Evolutionary conservation across 2,329 filamentous ascomycete species (phyloP).

Genomic region (Aspergillus amoenus): DNA sequence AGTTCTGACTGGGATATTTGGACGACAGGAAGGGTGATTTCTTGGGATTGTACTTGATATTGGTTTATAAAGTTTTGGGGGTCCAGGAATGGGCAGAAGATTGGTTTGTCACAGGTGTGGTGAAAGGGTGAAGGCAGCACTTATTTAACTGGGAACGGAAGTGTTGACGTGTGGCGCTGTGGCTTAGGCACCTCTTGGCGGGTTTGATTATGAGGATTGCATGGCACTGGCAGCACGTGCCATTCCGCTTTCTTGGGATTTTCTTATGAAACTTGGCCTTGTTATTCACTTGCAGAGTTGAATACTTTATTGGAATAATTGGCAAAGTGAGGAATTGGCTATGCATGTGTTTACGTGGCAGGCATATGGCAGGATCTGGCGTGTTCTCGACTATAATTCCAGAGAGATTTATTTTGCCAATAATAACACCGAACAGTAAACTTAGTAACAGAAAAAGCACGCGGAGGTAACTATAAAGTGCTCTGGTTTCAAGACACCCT

Average conservation of each 20-base stretch:
- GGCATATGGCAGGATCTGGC: background rate
- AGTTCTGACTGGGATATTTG: background rate
- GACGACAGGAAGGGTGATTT: background rate
- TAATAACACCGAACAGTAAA: constrained; percentile 9
- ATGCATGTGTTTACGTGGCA: background rate
- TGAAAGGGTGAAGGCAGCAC: constrained; percentile 29
- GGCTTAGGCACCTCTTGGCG: constrained; percentile 32
- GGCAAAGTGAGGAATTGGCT: background rate
- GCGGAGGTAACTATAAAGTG: background rate
- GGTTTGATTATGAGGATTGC: background rate
- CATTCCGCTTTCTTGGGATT: background rate
- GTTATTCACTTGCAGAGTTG: background rate
- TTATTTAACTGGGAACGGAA: constrained; percentile 3
- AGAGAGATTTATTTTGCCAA: constrained; percentile 7
- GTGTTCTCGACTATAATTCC: background rate
- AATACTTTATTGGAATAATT: background rate
- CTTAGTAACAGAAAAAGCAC: background rate
- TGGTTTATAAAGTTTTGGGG: background rate
- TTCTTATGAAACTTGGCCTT: background rate
- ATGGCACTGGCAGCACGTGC: constrained; percentile 6
- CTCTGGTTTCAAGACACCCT: background rate
- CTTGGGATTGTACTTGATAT: background rate
- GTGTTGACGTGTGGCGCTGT: constrained; percentile 33
- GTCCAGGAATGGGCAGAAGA: background rate
- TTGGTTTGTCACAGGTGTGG: background rate